Conservation (phyloP, 495 filamentous ascomycete genomes). For the Penicillium desertorum region DNA sequence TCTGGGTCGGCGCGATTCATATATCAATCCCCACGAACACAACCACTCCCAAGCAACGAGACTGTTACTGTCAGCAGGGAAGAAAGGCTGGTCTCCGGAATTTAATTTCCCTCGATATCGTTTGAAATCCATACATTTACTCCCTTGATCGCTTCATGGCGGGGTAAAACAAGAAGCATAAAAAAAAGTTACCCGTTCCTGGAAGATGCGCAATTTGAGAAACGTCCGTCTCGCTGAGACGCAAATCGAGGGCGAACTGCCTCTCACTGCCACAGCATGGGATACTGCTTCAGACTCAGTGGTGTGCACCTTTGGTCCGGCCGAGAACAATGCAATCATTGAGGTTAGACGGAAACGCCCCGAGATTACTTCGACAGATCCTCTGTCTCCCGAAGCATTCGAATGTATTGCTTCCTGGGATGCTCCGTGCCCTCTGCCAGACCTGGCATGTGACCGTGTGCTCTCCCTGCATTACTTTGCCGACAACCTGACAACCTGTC, state of each 20-base stretch:
- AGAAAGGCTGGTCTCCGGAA: constrained; percentile 5
- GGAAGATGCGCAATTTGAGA: constrained; percentile 74
- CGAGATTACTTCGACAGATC: constrained; percentile 37
- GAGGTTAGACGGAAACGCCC: constrained; percentile 56
- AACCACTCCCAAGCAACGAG: constrained; percentile 18
- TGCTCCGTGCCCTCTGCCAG: constrained; percentile 67
- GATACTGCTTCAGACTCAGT: constrained; percentile 68
- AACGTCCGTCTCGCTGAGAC: constrained; percentile 65
- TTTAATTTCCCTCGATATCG: constrained; percentile 11
- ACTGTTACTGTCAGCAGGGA: not conserved
- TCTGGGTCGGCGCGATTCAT: constrained; percentile 36
- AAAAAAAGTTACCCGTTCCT: constrained; percentile 28
- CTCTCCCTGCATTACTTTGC: constrained; percentile 79
- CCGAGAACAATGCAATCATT: constrained; percentile 57
- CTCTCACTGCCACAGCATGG: constrained; percentile 73
- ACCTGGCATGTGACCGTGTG: constrained; percentile 68
- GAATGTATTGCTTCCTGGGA: constrained; percentile 81
- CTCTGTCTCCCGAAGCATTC: constrained; percentile 39
- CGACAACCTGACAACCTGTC: constrained; percentile 70
- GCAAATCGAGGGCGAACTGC: constrained; percentile 51
- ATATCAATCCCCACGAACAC: constrained; percentile 23
- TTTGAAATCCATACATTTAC: constrained; percentile 8
- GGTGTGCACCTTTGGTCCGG: constrained; percentile 74
- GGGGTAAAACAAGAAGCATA: constrained; percentile 37
- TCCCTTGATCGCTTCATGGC: constrained; percentile 35